Conservation (phyloP, 441 rosid genomes). For the Pelargonium myrrhifolium region DNA sequence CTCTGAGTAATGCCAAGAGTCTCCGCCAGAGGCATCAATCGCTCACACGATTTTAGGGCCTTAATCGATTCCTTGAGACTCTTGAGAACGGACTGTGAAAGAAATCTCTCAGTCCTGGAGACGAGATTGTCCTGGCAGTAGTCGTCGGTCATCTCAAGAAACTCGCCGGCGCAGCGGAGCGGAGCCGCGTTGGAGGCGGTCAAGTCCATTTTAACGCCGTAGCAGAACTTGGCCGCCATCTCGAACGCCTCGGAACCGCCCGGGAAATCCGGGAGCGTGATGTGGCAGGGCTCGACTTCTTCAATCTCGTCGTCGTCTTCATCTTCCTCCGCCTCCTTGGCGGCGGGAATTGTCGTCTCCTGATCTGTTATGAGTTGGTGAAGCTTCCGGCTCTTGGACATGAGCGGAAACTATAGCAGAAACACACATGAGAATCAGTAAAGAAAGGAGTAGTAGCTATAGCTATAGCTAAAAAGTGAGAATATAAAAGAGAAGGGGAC, state of each 20-base stretch:
- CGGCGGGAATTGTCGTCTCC: constrained; percentile 28
- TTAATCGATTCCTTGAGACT: constrained; percentile 44
- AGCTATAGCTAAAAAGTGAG: not conserved
- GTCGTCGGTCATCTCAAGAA: constrained; percentile 63
- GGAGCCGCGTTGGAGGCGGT: constrained; percentile 43
- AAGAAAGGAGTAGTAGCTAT: not conserved
- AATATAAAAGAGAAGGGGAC: constrained; percentile 18
- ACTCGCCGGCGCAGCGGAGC: constrained; percentile 62
- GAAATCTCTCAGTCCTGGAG: constrained; percentile 44
- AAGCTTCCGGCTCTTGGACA: constrained; percentile 62
- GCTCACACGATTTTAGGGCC: constrained; percentile 57
- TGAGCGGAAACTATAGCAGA: constrained; percentile 52
- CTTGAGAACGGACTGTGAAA: constrained; percentile 44
- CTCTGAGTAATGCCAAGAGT: constrained; percentile 40
- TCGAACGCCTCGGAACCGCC: constrained; percentile 67
- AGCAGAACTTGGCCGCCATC: constrained; percentile 62
- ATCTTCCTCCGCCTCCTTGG: constrained; percentile 15
- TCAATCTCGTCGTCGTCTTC: constrained; percentile 30
- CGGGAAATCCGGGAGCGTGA: constrained; percentile 44
- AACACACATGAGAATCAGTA: not conserved
- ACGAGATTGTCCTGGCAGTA: constrained; percentile 53
- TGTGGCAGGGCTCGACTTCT: constrained; percentile 23
- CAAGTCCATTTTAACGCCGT: constrained; percentile 59
- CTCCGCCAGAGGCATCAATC: constrained; percentile 37
- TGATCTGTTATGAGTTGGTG: constrained; percentile 49